Conservation (phyloP, 2,329 filamentous ascomycete species). For the Stemphylium beticola region DNA sequence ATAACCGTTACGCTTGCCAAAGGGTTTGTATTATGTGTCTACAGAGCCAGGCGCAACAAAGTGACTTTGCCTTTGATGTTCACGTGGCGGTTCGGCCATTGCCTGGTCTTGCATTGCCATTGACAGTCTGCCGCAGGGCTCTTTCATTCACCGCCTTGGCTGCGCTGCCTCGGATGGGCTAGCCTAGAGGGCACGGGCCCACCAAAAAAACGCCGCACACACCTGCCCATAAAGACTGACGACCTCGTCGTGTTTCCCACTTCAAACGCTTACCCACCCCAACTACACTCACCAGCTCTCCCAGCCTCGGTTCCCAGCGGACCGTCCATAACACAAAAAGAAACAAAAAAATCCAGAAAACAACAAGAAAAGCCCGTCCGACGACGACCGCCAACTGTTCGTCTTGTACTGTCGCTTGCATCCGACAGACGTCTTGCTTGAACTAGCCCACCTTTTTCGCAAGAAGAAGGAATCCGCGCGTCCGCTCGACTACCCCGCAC, state of each 20-base stretch:
- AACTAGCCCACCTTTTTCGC: constrained; percentile 21
- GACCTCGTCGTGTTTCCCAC: constrained; percentile 22
- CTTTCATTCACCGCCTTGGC: constrained; percentile 32
- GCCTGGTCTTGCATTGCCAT: constrained; percentile 7
- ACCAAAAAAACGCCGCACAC: constrained; percentile 32
- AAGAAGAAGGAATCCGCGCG: constrained; percentile 28
- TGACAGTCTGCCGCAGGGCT: constrained; percentile 13
- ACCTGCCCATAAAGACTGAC: constrained; percentile 34
- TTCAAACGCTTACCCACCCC: constrained; percentile 31
- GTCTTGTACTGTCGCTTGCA: constrained; percentile 38
- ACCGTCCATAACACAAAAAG: constrained; percentile 47
- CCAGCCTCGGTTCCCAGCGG: constrained; percentile 40
- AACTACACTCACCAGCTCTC: constrained; percentile 35
- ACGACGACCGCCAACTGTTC: constrained; percentile 38
- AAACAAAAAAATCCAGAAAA: constrained; percentile 51
- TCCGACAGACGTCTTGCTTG: constrained; percentile 32
- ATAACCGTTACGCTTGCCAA: constrained; percentile 4
- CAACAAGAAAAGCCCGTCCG: constrained; percentile 40
- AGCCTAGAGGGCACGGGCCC: constrained; percentile 16
- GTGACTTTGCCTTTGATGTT: not conserved
- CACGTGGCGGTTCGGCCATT: not conserved
- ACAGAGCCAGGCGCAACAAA: not conserved
- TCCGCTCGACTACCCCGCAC: constrained; percentile 26
- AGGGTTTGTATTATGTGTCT: not conserved
- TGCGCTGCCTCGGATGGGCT: constrained; percentile 23